phyloP scores from a whole-genome alignment of 768 basidiomycete genomes.

The Mycena pura region DNA sequence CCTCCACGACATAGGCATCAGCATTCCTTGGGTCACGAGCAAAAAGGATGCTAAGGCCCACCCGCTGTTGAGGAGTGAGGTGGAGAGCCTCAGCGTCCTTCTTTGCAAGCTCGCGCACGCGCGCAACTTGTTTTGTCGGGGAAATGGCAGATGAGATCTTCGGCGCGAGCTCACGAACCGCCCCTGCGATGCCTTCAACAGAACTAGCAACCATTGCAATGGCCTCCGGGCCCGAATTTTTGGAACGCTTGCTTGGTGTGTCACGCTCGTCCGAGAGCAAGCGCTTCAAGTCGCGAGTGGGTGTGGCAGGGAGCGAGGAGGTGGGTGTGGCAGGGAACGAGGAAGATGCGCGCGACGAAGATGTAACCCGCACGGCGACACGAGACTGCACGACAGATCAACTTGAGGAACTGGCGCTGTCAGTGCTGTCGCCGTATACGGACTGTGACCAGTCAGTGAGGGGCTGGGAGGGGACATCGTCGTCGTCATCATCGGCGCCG shows the following conservation, averaged over 20 bases:
- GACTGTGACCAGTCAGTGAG: no score
- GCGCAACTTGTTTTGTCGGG: not conserved
- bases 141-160: not conserved
- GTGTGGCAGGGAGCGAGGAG: not conserved
- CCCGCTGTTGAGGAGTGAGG: not conserved
- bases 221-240: not conserved
- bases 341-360: no score
- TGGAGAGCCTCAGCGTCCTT: not conserved
- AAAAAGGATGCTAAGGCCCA: not conserved
- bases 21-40: not conserved
- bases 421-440: no score
- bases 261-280: not conserved
- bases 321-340: no score
- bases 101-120: not conserved
- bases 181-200: not conserved
- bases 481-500: no score
- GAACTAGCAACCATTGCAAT: not conserved
- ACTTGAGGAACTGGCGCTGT: no score
- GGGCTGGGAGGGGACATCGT: no score
- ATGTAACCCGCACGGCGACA: no score
- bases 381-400: no score
- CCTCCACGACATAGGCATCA: not conserved
- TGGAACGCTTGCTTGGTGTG: not conserved
- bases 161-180: not conserved
- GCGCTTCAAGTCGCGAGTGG: no score